phyloP scores from a whole-genome alignment of 306 rosid genomes.

The Vicia villosa region DNA sequence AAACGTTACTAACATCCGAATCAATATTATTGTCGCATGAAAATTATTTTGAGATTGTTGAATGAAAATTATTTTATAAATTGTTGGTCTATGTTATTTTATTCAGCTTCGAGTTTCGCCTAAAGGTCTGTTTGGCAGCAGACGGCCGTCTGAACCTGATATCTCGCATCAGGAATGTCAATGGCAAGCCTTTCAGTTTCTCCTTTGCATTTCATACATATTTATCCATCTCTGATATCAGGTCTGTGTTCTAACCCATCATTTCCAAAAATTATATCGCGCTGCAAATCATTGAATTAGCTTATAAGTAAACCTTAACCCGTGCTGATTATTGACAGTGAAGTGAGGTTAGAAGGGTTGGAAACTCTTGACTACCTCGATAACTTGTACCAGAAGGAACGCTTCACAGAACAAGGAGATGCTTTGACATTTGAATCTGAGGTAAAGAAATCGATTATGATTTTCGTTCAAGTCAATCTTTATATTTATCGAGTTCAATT shows the following conservation, averaged over 20 bases:
- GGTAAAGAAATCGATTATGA: conserved; percentile 45
- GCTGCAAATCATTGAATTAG: conserved; percentile 15
- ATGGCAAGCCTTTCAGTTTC: conserved; percentile 83
- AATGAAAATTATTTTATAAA: conserved; percentile 14
- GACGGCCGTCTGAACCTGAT: conserved; percentile 61
- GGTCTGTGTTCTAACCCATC: conserved; percentile 44
- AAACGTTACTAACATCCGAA: not conserved
- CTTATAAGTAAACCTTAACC: conserved; percentile 18
- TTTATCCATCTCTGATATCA: conserved; percentile 77
- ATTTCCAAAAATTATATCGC: not conserved
- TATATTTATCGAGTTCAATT: not conserved
- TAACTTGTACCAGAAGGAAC: conserved; percentile 65
- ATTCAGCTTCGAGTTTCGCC: conserved; percentile 86
- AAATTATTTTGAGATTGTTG: not conserved
- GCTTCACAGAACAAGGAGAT: conserved; percentile 92
- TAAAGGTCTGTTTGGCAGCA: conserved; percentile 67
- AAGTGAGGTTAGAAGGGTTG: conserved; percentile 92
- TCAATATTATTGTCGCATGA: not conserved
- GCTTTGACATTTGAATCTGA: conserved; percentile 92
- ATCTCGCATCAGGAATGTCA: conserved; percentile 82
- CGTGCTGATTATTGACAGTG: conserved; percentile 54
- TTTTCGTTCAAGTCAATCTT: not conserved
- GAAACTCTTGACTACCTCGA: conserved; percentile 89
- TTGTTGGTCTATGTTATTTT: conserved; percentile 1
- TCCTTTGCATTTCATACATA: conserved; percentile 83